Evolutionary conservation across 2,329 filamentous ascomycete genomes (phyloP), one percentile per base, ranked within the genome.

Genomic region (Diaporthe destruens): DNA sequence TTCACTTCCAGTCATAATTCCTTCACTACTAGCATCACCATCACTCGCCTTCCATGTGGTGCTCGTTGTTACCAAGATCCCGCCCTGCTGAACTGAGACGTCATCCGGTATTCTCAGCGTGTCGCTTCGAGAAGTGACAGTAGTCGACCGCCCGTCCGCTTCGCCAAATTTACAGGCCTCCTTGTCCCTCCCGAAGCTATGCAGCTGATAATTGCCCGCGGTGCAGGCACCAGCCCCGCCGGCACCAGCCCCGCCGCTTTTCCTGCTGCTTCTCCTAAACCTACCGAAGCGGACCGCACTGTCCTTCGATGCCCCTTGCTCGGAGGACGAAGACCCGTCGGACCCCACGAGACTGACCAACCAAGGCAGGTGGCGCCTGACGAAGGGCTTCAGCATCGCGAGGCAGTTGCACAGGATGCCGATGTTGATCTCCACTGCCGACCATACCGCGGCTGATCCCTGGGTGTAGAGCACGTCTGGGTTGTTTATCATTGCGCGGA

Each of bases 341-440:
- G 71, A 66, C 20, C 71, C 71, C 20, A 75, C 56, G 9, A 75
- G 55, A 36, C 65, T 71, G 20, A 65, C 71, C 7, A 79, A 71
- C 57, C 56, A 69, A 9, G 76, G 76, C 39, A 78, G 32, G 63
- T 79, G 74, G 12, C 63, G 67, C 9, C 74, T 56, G 20, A 79
- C 65, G 18, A 79, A 77, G 14, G 75, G 77, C 71, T 77, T 77
- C 44, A 79, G 73, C n/a, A 75, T 73, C 32, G 76, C 76, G 42
- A 76, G 74, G 71, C 74, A 76, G 72, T 76, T 76, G 75, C 78
- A 80, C 25, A 77, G 59, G 75, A 79, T 78, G 69, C 78, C 77
- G 32, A 80, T 74, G 75, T 84, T 82, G 55, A 82, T 77, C 74
- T 81, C 82, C 8, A 79, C 73, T 12, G 80, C 79, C n/a, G 80